Base-by-base conservation (phyloP, 2,329 filamentous ascomycete genomes). In the Lasiodiplodia sp. region DNA sequence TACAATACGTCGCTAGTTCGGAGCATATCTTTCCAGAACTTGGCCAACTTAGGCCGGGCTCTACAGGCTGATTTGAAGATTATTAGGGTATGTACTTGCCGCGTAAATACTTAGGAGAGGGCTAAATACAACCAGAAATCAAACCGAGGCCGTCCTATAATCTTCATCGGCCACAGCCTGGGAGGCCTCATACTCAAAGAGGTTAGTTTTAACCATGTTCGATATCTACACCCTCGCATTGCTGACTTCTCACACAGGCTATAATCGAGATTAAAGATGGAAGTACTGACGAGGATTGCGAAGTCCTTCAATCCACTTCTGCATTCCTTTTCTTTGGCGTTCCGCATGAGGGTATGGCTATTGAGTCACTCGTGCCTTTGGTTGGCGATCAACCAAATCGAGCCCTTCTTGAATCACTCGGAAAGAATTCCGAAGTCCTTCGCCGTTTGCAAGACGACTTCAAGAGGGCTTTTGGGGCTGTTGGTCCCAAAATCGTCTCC, bases 1-100 rank as follows among this genome's bases (percentile, higher is more conserved):
- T 76, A 77, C 53, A 70, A 74, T 60, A 38, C 63, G 7, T 18
- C 14, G 6, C 12, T 52, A 2, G 14, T 31, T 8, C 37, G 40
- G 2, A 66, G 63, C 21, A n/a, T 5, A 6, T 55, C 49, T 4
- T 55, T 66, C n/a, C 63, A 66, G 31, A 66, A 28, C n/a, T 55
- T 44, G 49, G 12, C 10, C 5, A 23, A 56, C 44, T 21, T 66
- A 8, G 49, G 63, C n/a, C 37, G 8, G 11, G 21, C 49, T 2
- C 21, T 56, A 3, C 18, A 55, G 4, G n/a, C 28, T 5, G 34
- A 55, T 4, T 44, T 66, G n/a, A 55, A 40, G 10, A 34, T n/a
- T 8, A 55, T 53, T 7, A 56, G 34, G 12, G 51, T 55, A 38
- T 31, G 49, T 51, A 5, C n/a, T 2, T 47, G 14, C n/a, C 14